A percentile compares a stretch with the other conserved stretches of the same genome.
Conservation (phyloP, 768 basidiomycete species). For the Coprinellus micaceus region DNA sequence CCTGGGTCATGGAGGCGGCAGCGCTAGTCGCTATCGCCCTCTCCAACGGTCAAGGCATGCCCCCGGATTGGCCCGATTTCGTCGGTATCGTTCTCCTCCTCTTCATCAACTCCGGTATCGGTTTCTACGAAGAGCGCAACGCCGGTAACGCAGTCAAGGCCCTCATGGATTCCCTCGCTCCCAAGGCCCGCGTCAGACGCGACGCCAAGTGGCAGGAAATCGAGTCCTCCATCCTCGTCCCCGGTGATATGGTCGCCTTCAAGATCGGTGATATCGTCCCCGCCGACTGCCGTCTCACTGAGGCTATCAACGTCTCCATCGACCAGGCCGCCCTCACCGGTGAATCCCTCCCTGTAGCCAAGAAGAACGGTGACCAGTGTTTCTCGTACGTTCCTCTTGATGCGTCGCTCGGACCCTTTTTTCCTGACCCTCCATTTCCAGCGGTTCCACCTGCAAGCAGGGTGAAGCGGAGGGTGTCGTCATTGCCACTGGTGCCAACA, state of each 20-base stretch:
- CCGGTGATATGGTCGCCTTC: slow-evolving; percentile 95
- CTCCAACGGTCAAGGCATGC: slow-evolving; percentile 81
- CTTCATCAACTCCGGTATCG: slow-evolving; percentile 93
- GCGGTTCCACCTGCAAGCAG: slow-evolving; percentile 97
- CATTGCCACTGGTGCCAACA: slow-evolving; percentile 96
- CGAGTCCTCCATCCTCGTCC: slow-evolving; percentile 86
- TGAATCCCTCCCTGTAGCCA: slow-evolving; percentile 89
- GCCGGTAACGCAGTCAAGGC: slow-evolving; percentile 99
- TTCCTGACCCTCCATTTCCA: slow-evolving; percentile 24
- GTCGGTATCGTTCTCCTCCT: slow-evolving; percentile 91
- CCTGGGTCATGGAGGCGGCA: slow-evolving; percentile 99
- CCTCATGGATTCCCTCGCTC: slow-evolving; percentile 98
- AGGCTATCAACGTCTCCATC: slow-evolving; percentile 96
- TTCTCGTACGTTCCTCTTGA: slow-evolving; percentile 75
- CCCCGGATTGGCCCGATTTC: slow-evolving; percentile 99
- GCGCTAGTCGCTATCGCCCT: slow-evolving; percentile 92
- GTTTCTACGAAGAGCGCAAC: slow-evolving; percentile 97
- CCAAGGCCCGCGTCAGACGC: slow-evolving; percentile 93
- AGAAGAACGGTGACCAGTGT: slow-evolving; percentile 93
- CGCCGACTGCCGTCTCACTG: slow-evolving; percentile 94
- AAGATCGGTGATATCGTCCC: slow-evolving; percentile 99
- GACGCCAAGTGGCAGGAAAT: slow-evolving; percentile 84
- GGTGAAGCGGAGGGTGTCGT: slow-evolving; percentile 99
- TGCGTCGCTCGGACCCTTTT: slow-evolving; percentile 2
- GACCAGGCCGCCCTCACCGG: slow-evolving; percentile 98